These are phyloP conservation scores for Myriosclerotinia scirpicola DNA, from an alignment of 2,329 filamentous ascomycete species.

Conservation along the genomic window DNA sequence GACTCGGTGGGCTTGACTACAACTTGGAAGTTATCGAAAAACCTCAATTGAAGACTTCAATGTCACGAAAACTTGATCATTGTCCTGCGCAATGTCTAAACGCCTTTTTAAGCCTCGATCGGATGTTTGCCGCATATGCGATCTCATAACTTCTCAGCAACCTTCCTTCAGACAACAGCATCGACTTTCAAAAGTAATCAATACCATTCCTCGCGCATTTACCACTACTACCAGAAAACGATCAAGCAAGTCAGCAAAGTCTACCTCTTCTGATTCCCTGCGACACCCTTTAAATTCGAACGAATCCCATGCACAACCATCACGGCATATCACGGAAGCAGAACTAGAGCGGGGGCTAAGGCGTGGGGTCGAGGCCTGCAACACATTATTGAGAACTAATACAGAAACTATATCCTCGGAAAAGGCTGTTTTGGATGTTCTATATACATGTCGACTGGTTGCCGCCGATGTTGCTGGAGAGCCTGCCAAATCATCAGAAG, in stretches of 20 bases:
- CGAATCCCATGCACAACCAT: constrained; percentile 3
- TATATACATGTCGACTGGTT: constrained; percentile 33
- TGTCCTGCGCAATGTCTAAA: constrained; percentile 44
- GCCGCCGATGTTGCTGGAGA: constrained; percentile 34
- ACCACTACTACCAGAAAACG: constrained; percentile 29
- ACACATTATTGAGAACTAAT: constrained; percentile 29
- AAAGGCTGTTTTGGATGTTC: constrained; percentile 27
- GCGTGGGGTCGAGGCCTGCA: constrained; percentile 30
- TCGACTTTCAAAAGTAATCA: constrained; percentile 27
- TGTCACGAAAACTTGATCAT: constrained; percentile 16
- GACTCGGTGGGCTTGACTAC: constrained; percentile 1
- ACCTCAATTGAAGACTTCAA: constrained; percentile 20
- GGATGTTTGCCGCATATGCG: constrained; percentile 49
- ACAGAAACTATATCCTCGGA: constrained; percentile 33
- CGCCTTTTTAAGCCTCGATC: constrained; percentile 37
- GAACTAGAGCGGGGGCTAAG: constrained; percentile 32
- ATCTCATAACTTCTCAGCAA: constrained; percentile 39
- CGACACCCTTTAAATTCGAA: background rate
- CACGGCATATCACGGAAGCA: constrained; percentile 24
- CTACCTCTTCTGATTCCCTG: background rate
- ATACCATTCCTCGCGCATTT: constrained; percentile 28
- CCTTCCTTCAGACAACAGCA: constrained; percentile 22
- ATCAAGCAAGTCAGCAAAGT: constrained; percentile 12
- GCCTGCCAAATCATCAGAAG: constrained; percentile 23
- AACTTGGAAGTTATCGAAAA: constrained; percentile 10